Base-by-base conservation (phyloP, 139 green algal genomes). In the Ettlia oleoabundans region DNA sequence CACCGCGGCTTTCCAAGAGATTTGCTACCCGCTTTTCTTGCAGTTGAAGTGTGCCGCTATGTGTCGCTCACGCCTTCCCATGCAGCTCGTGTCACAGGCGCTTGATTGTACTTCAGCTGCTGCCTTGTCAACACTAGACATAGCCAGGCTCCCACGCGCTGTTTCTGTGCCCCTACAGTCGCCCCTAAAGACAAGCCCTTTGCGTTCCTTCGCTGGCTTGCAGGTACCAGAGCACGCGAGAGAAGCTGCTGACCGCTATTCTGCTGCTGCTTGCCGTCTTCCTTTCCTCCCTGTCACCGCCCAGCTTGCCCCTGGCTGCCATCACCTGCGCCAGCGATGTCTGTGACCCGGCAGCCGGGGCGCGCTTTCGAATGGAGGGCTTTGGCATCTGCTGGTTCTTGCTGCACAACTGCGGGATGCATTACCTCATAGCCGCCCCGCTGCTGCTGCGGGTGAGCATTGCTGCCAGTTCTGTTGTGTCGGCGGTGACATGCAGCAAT, bases 311-410 rank as follows among this genome's bases (percentile, higher is more conserved):
- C 4, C 32, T 47, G 1, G 65, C 32, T 35, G 18, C 21, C 2
- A 28, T 9, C 18, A 2, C 65, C 35, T 33, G 35, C 65, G 3
- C 32, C 32, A 35, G 33, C 4, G 30, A 32, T 4, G n/a, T 69
- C 18, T n/a, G n/a, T n/a, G n/a, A n/a, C n/a, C n/a, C n/a, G n/a
- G n/a, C n/a, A n/a, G n/a, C n/a, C n/a, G n/a, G n/a, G n/a, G n/a
- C n/a, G n/a, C n/a, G n/a, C n/a, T n/a, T n/a, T n/a, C n/a, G n/a
- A n/a, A 26, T 78, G 71, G 73, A 37, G 0, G 73, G 73, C 24
- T 80, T 80, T 80, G 73, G 73, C 22, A 80, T 80, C 53, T 21
- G 42, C 35, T 67, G 73, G 35, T 80, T 80, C 30, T 18, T 80
- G 43, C 41, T 80, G 21, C 73, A 80, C 73, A 69, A 61, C 21